Conservation (phyloP, 1,139 yeast genomes). For the Suzukiozyma palmioleophila region DNA sequence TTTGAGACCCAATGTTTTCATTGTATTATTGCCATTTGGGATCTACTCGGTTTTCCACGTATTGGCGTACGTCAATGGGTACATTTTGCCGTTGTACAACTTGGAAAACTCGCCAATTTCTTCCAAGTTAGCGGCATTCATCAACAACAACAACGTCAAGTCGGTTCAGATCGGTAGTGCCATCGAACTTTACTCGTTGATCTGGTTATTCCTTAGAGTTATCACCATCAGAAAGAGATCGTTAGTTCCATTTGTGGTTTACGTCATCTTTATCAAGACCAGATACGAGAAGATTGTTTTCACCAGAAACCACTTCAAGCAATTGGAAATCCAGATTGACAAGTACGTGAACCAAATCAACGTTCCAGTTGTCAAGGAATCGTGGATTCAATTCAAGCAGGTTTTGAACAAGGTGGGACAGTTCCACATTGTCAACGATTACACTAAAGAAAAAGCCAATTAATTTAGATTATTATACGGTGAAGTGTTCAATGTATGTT, state of each 20-base stretch:
- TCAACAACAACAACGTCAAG: conserved; percentile 59
- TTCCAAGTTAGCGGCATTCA: conserved; percentile 46
- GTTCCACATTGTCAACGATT: conserved; percentile 32
- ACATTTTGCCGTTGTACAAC: conserved; percentile 63
- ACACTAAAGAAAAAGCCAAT: conserved; percentile 23
- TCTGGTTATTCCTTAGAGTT: conserved; percentile 49
- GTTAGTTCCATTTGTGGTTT: conserved; percentile 54
- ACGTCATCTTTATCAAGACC: conserved; percentile 65
- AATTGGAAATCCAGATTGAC: conserved; percentile 70
- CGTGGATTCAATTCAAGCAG: conserved; percentile 58
- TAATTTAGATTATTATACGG: background rate
- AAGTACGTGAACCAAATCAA: conserved; percentile 52
- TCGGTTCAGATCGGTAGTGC: conserved; percentile 71
- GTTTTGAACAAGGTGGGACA: conserved; percentile 33
- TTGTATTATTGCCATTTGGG: conserved; percentile 44
- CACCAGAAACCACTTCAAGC: conserved; percentile 67
- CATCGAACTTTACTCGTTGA: conserved; percentile 57
- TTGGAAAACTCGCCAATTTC: conserved; percentile 39
- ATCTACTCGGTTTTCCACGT: conserved; percentile 60
- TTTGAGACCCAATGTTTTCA: conserved; percentile 41
- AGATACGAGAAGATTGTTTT: conserved; percentile 75
- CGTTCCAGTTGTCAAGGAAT: conserved; percentile 58
- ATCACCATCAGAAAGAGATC: conserved; percentile 63
- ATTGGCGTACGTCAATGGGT: conserved; percentile 54
- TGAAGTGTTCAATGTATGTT: background rate